Percentiles rank a stretch among this genome's conserved stretches.
Conservation (phyloP, 352 stramenopile species). For the Globisporangium abappressorium region DNA sequence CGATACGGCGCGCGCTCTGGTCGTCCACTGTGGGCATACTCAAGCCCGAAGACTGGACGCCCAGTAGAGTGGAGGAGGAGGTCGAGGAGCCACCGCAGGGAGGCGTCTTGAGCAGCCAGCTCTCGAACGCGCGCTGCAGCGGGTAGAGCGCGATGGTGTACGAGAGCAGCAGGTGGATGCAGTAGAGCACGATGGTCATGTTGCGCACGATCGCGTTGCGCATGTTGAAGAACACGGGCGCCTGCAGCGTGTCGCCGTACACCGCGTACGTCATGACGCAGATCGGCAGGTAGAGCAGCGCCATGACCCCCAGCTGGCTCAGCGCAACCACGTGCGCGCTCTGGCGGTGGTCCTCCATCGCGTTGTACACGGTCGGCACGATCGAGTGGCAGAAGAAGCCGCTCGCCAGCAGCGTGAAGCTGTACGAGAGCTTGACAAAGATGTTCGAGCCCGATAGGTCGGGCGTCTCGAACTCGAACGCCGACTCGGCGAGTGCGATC, state of each 20-base stretch:
- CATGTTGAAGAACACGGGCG: constrained; percentile 84
- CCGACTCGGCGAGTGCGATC: constrained; percentile 55
- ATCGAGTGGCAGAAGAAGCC: constrained; percentile 72
- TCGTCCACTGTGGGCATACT: constrained; percentile 20
- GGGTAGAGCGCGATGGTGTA: constrained; percentile 69
- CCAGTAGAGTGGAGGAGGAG: not conserved
- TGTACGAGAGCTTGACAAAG: constrained; percentile 68
- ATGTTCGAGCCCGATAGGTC: constrained; percentile 53
- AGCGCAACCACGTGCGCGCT: constrained; percentile 46
- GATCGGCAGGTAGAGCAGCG: constrained; percentile 65
- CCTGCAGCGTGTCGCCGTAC: constrained; percentile 70
- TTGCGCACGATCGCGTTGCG: constrained; percentile 69
- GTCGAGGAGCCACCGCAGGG: constrained; percentile 8
- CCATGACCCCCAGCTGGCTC: constrained; percentile 50
- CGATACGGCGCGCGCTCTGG: constrained; percentile 17
- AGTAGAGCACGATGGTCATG: constrained; percentile 72
- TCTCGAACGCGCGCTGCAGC: constrained; percentile 64
- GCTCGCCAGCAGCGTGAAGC: constrained; percentile 58
- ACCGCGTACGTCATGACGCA: constrained; percentile 76
- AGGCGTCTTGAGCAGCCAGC: constrained; percentile 35
- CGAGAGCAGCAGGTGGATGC: constrained; percentile 68
- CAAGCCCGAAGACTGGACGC: constrained; percentile 16
- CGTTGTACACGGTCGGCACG: constrained; percentile 74
- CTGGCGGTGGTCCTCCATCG: constrained; percentile 57
- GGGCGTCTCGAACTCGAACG: constrained; percentile 65